These are phyloP conservation scores for Sporisorium sorghi DNA, from an alignment of 1,284 basidiomycete genomes.

Conservation along the genomic window DNA sequence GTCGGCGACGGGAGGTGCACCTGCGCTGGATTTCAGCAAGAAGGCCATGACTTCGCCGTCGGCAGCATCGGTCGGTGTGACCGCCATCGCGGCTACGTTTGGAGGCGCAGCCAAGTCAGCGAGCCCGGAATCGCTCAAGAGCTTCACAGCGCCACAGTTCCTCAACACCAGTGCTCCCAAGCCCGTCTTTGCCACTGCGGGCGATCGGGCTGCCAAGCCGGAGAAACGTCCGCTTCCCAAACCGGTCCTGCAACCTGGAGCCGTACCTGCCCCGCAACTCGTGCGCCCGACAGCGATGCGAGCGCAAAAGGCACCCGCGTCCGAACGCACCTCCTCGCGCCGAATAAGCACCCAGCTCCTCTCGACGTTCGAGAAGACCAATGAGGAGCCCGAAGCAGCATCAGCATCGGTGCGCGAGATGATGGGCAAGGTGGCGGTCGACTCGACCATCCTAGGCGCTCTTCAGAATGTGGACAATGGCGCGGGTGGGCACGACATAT, in stretches of 20 bases:
- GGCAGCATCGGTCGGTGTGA: conserved; percentile 24
- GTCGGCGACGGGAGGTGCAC: conserved; percentile 40
- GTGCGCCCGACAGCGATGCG: conserved; percentile 43
- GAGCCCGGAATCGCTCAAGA: conserved; percentile 45
- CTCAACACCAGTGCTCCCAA: conserved; percentile 51
- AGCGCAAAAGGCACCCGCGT: conserved; percentile 13
- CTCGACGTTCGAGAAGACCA: conserved; percentile 39
- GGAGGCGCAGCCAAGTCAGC: conserved; percentile 10
- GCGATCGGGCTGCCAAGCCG: conserved; percentile 15
- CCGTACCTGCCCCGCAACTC: conserved; percentile 29
- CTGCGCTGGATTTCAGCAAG: conserved; percentile 61
- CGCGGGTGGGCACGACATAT: conserved; percentile 14
- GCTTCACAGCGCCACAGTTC: conserved; percentile 43
- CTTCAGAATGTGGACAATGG: conserved; percentile 23
- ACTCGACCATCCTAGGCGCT: conserved; percentile 39
- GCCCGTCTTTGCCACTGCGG: conserved; percentile 39
- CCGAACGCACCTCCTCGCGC: conserved; percentile 22
- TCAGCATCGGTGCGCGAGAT: conserved; percentile 33
- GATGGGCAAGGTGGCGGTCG: conserved; percentile 44
- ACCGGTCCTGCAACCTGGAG: conserved; percentile 36
- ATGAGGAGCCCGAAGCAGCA: conserved; percentile 9
- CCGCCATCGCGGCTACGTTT: conserved; percentile 34
- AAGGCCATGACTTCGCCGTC: conserved; percentile 28
- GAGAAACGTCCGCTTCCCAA: conserved; percentile 42
- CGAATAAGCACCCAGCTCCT: conserved; percentile 41